Evolutionary conservation across 78 protist species (phyloP).

Genomic region (Isochrysis galbana): DNA sequence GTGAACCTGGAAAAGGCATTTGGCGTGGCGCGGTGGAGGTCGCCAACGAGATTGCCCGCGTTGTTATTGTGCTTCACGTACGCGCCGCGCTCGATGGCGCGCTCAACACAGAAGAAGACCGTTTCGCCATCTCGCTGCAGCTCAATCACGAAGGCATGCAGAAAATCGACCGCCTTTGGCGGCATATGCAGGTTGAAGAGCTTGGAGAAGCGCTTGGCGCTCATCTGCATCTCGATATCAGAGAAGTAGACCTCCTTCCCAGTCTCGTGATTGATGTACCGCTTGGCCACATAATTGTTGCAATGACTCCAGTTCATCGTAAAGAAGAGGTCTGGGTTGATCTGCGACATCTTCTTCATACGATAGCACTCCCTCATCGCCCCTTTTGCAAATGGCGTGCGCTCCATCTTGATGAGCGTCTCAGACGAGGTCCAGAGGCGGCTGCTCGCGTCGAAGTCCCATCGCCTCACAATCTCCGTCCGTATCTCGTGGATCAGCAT

Average conservation of each 20-base stretch:
- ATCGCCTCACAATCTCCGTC: not conserved
- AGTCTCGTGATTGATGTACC: not conserved
- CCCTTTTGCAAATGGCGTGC: not conserved
- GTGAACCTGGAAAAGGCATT: conserved; percentile 87
- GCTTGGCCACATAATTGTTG: conserved; percentile 28
- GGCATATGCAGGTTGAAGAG: not conserved
- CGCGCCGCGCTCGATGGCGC: not conserved
- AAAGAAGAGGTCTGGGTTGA: not conserved
- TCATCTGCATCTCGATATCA: conserved; percentile 2
- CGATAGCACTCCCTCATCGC: conserved; percentile 34
- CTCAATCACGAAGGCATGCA: conserved; percentile 11
- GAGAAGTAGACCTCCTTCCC: not conserved
- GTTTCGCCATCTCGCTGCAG: not conserved
- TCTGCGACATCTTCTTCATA: conserved; percentile 19
- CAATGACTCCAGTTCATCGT: not conserved
- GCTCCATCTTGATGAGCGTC: conserved; percentile 3
- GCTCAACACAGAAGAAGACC: not conserved
- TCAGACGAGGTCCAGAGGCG: not conserved
- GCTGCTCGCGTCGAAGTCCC: not conserved
- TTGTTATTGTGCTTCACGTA: conserved; percentile 17
- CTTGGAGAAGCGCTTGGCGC: not conserved
- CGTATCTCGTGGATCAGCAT: not conserved
- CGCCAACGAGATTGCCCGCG: not conserved
- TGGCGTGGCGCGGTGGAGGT: conserved; percentile 62
- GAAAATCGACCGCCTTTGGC: conserved; percentile 16